These are phyloP conservation scores for Irpex sp. DNA, from an alignment of 1,284 basidiomycete genomes.

Conservation along the genomic window DNA sequence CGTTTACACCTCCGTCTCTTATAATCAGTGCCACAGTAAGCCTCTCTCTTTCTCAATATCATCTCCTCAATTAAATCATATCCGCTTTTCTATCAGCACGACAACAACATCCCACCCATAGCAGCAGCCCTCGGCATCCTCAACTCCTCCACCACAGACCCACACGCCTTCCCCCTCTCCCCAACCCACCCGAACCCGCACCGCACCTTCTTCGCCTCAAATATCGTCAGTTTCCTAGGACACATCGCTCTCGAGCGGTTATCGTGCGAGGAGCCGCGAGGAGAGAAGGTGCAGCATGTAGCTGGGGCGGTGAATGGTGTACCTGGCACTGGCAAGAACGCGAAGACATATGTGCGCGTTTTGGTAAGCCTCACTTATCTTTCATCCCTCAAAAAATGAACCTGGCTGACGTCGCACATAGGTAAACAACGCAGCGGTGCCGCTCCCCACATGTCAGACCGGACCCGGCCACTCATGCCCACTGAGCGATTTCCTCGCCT, in stretches of 20 bases:
- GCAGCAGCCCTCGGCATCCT: constrained; percentile 38
- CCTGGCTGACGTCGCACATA: constrained; percentile 2
- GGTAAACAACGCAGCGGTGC: constrained; percentile 34
- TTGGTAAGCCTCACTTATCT: constrained; percentile 1
- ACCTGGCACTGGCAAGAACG: constrained; percentile 11
- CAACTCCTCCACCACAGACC: constrained; percentile 29
- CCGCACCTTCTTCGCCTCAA: constrained; percentile 33
- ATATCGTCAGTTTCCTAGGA: constrained; percentile 35
- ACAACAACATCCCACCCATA: constrained; percentile 39
- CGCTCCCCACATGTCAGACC: constrained; percentile 31
- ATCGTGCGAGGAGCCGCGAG: constrained; percentile 22
- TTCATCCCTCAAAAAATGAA: too few species aligned
- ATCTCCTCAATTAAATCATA: too few species aligned
- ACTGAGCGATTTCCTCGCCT: constrained; percentile 26
- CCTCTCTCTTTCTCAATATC: too few species aligned
- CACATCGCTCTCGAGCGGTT: constrained; percentile 36
- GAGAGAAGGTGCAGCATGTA: constrained; percentile 15
- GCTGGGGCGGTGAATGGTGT: constrained; percentile 12
- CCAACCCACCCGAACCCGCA: constrained; percentile 21
- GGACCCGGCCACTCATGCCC: constrained; percentile 35
- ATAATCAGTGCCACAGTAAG: constrained; percentile 40
- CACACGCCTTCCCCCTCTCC: constrained; percentile 31
- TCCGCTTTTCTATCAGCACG: too few species aligned
- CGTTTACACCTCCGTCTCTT: constrained; percentile 31
- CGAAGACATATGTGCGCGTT: constrained; percentile 29